Evolutionary conservation across 306 rosid genomes (phyloP), one percentile per base, ranked within the genome.

Genomic region (Fragaria nilgerrensis): DNA sequence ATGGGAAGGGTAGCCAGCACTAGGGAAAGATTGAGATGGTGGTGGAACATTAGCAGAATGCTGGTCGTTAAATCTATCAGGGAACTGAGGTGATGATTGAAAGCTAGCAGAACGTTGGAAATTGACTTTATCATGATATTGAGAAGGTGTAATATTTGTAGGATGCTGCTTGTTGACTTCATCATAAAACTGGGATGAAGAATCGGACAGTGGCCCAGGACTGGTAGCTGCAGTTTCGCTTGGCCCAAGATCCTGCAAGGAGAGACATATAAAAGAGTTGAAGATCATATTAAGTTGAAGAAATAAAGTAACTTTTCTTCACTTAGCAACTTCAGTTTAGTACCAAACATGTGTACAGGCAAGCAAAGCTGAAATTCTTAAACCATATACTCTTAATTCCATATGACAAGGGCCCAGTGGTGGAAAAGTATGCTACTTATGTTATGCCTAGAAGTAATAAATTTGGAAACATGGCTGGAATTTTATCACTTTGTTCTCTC

Each of bases 181-280:
- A 77, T 86, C 87, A 49, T 79, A 75, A 83, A 80, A 84, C 85
- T 77, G 82, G 55, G 59, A 80, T 25, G 88, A 82, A 22, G 85
- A 80, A 82, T 86, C 90, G 0, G 92, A 85, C 15, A 73, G 89
- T 14, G 88, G 70, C 75, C 87, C 92, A 77, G 83, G 80, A 82
- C 83, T 78, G 41, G 69, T 49, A 65, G 70, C 76, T 68, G 84
- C 63, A 66, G 88, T 61, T 76, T 89, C 98, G 1, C 83, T 83
- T 68, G 86, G 83, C 37, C 85, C 91, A 72, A 66, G 69, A 78
- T 91, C 97, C 99, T 96, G 86, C 86, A 83, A 76, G 77, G 66
- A 86, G 64, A 68, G 68, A 44, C n/a, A 74, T 41, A 53, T 53
- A 20, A 43, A 85, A 83, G 48, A 69, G 72, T 50, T 62, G 47